phyloP scores from a whole-genome alignment of 1,284 basidiomycete genomes.

The Cutaneotrichosporon daszewskae region DNA sequence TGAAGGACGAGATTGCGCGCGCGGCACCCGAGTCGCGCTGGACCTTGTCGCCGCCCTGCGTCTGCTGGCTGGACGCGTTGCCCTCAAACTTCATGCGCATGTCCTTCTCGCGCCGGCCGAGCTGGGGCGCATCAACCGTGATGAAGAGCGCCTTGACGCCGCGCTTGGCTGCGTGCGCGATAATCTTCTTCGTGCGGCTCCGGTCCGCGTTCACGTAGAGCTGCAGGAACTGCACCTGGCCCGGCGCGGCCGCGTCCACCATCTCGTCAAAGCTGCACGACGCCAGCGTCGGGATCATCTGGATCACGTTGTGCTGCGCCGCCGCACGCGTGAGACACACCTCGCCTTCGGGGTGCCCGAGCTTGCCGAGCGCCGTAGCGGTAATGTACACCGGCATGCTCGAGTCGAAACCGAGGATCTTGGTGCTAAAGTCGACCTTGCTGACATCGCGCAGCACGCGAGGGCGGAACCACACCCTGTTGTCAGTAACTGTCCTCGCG shows the following conservation, averaged over 20 bases:
- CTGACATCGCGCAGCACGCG: conserved; percentile 74
- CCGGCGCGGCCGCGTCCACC: conserved; percentile 66
- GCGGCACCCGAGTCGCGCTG: conserved; percentile 87
- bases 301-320: conserved; percentile 70
- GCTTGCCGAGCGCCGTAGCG: conserved; percentile 57
- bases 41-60: conserved; percentile 55
- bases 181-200: conserved; percentile 70
- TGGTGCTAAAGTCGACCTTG: conserved; percentile 74
- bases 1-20: conserved; percentile 91
- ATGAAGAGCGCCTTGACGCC: conserved; percentile 81
- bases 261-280: conserved; percentile 83
- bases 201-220: conserved; percentile 84
- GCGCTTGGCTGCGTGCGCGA: conserved; percentile 73
- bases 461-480: conserved; percentile 90
- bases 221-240: conserved; percentile 74
- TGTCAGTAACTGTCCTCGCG: conserved; percentile 59
- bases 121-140: conserved; percentile 87
- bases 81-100: conserved; percentile 95
- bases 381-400: conserved; percentile 74
- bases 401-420: conserved; percentile 64
- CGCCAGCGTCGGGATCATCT: conserved; percentile 88
- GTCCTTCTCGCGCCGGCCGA: conserved; percentile 84
- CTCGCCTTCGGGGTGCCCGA: conserved; percentile 90
- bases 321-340: conserved; percentile 79
- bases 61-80: conserved; percentile 63